These are phyloP conservation scores for Medicago arabica DNA, from an alignment of 306 rosid genomes.

Conservation along the genomic window DNA sequence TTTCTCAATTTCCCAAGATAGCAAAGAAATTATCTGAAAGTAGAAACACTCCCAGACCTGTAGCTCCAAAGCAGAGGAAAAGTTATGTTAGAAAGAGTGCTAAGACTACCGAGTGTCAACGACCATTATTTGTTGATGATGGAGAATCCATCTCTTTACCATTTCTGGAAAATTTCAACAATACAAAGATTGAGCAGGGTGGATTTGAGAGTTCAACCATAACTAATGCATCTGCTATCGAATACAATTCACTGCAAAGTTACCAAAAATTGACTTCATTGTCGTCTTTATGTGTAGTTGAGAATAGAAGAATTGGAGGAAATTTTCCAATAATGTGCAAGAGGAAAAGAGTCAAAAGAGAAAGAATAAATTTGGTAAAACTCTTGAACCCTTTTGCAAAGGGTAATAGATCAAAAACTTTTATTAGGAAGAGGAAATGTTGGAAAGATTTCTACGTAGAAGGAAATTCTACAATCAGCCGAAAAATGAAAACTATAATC, in stretches of 20 bases:
- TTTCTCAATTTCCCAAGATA: not conserved
- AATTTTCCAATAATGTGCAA: conserved; percentile 17
- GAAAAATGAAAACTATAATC: not conserved
- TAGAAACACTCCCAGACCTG: conserved; percentile 35
- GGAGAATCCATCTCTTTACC: not conserved
- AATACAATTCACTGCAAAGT: conserved; percentile 3
- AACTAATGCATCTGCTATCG: conserved; percentile 10
- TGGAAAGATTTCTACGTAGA: not conserved
- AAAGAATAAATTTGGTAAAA: not conserved
- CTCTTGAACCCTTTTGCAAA: conserved; percentile 2
- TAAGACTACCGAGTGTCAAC: not conserved
- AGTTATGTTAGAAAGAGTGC: conserved; percentile 20
- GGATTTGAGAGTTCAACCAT: not conserved
- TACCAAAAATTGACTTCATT: not conserved
- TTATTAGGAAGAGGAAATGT: not conserved
- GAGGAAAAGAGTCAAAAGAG: conserved; percentile 19
- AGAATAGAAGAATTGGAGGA: not conserved
- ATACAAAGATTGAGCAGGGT: not conserved
- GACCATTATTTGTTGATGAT: not conserved
- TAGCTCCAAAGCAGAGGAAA: conserved; percentile 31
- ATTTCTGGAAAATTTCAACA: not conserved
- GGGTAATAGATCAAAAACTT: conserved; percentile 37
- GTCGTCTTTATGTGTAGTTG: not conserved
- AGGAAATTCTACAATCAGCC: not conserved
- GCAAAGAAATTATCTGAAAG: conserved; percentile 1